Evolutionary conservation across 83 land plant species (phyloP), one percentile per base, ranked within the genome.

Genomic region (Picea abies): DNA sequence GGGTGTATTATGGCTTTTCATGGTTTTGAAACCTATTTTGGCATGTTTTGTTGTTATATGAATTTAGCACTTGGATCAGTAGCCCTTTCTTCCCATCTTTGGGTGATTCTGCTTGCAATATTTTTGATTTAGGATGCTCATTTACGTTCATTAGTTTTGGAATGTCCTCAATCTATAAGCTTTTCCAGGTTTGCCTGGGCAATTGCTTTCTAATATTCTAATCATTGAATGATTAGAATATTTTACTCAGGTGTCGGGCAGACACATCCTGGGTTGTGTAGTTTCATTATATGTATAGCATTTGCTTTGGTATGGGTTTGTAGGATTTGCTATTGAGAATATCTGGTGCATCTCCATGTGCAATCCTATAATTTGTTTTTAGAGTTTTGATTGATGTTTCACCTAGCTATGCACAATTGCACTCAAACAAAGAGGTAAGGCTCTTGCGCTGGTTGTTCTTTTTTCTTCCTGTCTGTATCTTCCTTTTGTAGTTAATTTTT

Each of bases 331-430:
- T 5, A 44, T 44, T 44, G 9, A 44, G 49, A 6, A 44, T 44
- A 44, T 44, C 7, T 44, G 49, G 49, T 44, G 49, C 49, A 44
- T 41, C 44, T 41, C 1, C 49, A 44, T 8, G 49, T 44, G 49
- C 49, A 44, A 44, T 44, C 49, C 49, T 44, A 6, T 44, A 44
- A 44, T 44, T 44, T 44, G 49, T 44, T 8, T 6, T 44, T 44
- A 32, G 35, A 32, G 35, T 32, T 32, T 32, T 32, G 35, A 32
- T 32, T 32, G 35, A 32, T 32, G 35, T 32, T 32, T 32, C 35
- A 32, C 35, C 95, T 62, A 90, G 93, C 86, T 77, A 84, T 62
- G 81, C 90, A 7, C 83, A 83, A 32, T 10, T 63, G 29, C 86
- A 85, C 29, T 2, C 81, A 17, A 84, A 82, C 76, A 82, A 79